Evolutionary conservation across 805 yeast species (phyloP), one percentile per base, ranked within the genome.

Genomic region (Saccharomycopsis amapae): DNA sequence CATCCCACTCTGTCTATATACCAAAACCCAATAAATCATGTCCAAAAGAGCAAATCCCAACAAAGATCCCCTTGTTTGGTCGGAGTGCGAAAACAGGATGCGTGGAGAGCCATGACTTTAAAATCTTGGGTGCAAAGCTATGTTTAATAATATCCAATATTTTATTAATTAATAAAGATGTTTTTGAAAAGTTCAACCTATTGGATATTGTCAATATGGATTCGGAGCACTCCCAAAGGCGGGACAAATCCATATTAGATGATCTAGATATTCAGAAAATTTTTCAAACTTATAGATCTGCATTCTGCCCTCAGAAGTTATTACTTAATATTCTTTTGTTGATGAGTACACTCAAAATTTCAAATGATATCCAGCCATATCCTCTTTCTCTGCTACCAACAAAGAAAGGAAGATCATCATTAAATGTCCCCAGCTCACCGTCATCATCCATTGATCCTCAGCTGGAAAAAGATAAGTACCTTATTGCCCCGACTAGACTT

Each of bases 401-500:
- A n/a, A n/a, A n/a, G n/a, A 28, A 10, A 28, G 10, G 32, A n/a
- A 28, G n/a, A 28, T n/a, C 10, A n/a, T 28, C 13, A 28, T 28
- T 28, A 10, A 28, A 28, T 10, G n/a, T 10, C n/a, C 32, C 10
- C 10, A 28, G 32, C 32, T 12, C n/a, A 12, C 13, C 32, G n/a
- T 15, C 32, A 13, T 15, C 32, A 28, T 23, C 39, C 19, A 12
- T 10, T 2, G 39, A 36, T 17, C 19, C 39, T 36, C 26, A 23
- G 13, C 24, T 18, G 19, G 24, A 13, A 13, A 36, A 36, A 6
- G 7, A 41, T 9, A 24, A 24, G 13, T 45, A 33, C 23, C 19
- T 41, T 13, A 41, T 45, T 15, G 36, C 49, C n/a, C 49, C 49
- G 2, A 17, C 28, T 7, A 22, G 49, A 28, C 23, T 45, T 5